Evolutionary conservation across 2,329 filamentous ascomycete species (phyloP).

Genomic region (Fusarium oxysporum): DNA sequence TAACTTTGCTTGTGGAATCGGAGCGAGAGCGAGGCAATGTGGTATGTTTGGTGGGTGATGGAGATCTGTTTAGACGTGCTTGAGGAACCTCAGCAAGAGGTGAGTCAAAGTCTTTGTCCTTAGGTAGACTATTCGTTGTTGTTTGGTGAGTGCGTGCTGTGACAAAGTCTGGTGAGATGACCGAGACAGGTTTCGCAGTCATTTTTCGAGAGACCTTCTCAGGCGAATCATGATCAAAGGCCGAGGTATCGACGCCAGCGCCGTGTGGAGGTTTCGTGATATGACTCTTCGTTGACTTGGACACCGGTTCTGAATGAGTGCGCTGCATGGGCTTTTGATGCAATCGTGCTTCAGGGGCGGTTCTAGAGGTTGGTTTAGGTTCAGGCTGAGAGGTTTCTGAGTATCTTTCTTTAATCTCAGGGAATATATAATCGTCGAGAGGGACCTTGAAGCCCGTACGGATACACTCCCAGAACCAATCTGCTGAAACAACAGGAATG

Average conservation of each 20-base stretch:
- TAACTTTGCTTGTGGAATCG: constrained; percentile 47
- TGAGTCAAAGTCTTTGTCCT: constrained; percentile 42
- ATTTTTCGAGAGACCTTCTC: constrained; percentile 28
- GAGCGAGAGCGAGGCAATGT: constrained; percentile 51
- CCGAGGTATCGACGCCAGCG: constrained; percentile 54
- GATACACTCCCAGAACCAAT: constrained; percentile 90
- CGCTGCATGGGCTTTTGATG: constrained; percentile 36
- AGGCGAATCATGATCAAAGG: constrained; percentile 51
- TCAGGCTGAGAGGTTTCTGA: constrained; percentile 6
- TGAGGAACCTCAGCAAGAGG: constrained; percentile 57
- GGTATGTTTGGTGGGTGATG: constrained; percentile 48
- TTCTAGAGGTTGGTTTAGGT: constrained; percentile 15
- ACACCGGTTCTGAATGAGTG: constrained; percentile 36
- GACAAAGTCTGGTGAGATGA: constrained; percentile 54
- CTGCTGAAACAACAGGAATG: constrained; percentile 82
- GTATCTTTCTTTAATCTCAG: constrained; percentile 56
- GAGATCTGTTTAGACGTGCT: constrained; percentile 57
- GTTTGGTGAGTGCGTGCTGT: constrained; percentile 55
- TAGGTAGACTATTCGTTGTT: constrained; percentile 43
- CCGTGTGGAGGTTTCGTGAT: constrained; percentile 35
- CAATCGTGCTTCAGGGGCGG: neutral
- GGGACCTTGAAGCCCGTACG: constrained; percentile 63
- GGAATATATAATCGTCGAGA: constrained; percentile 60
- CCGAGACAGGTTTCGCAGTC: constrained; percentile 20
- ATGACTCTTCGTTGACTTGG: constrained; percentile 11